Conservation (phyloP, 1,284 basidiomycete genomes). For the Trichosporon sp. region DNA sequence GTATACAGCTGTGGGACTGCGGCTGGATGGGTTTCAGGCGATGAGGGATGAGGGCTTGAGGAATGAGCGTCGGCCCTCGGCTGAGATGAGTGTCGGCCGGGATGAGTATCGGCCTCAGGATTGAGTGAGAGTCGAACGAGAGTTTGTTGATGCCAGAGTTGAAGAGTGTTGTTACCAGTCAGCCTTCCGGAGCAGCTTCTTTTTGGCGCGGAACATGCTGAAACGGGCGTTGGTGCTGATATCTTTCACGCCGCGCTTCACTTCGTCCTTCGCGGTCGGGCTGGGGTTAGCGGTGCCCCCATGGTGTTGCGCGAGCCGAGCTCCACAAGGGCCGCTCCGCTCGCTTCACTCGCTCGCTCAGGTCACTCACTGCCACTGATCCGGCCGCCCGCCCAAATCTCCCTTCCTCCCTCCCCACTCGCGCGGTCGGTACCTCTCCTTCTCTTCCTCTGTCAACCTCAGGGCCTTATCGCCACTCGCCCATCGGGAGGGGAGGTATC, state of each 20-base stretch:
- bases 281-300: conserved; percentile 30
- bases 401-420: conserved; percentile 54
- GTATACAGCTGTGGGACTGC: too few species aligned
- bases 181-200: conserved; percentile 54
- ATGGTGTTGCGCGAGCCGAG: not conserved
- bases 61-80: too few species aligned
- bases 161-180: conserved; percentile 29
- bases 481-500: conserved; percentile 55
- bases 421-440: conserved; percentile 53
- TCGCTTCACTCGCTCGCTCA: not conserved
- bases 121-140: too few species aligned
- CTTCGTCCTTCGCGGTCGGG: conserved; percentile 47
- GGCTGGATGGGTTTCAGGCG: too few species aligned
- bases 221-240: conserved; percentile 52
- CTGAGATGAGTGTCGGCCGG: too few species aligned
- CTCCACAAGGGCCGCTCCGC: too few species aligned
- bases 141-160: too few species aligned
- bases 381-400: conserved; percentile 44
- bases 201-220: conserved; percentile 54
- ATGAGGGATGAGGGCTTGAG: too few species aligned
- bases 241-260: conserved; percentile 56
- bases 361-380: conserved; percentile 55
- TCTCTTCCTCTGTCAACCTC: conserved; percentile 49
- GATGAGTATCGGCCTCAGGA: too few species aligned
- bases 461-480: conserved; percentile 51